Base-by-base conservation (phyloP, 257 asterid species). In the Gynochthodes officinalis region DNA sequence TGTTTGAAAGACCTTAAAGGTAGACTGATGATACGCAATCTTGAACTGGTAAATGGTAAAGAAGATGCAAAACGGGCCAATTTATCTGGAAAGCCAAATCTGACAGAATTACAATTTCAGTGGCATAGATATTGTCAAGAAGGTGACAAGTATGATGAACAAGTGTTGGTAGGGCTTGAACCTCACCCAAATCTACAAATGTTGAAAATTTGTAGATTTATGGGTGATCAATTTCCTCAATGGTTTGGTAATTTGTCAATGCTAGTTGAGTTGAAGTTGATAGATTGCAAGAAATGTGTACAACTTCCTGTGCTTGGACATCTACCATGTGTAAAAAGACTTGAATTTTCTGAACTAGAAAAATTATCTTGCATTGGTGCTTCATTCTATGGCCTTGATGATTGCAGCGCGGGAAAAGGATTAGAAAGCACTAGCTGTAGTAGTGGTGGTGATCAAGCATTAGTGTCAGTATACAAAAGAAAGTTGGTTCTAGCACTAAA, bases 91-190 rank as follows among this genome's bases (percentile, higher is more conserved):
- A 83, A 83, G 65, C 1, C 50, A 2, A 46, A 57, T 2, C 37
- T 76, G 25, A 2, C 3, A 12, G 1, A 55, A 42, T 44, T 83
- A 28, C 0, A 16, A 12, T 68, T 74, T 23, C 0, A 0, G 0
- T 77, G 87, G 81, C n/a, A n/a, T n/a, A 4, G 8, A 11, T 2
- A 4, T 2, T 1, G 10, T 9, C 21, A 28, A 10, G 28, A 64
- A 33, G 48, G 50, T 16, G 18, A 46, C 5, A 23, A 2, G 13
- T 33, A 37, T 18, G 87, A 77, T 53, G 75, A 74, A 42, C n/a
- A n/a, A 67, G 81, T 80, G n/a, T 64, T 82, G 60, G 78, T 77
- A 55, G 84, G 82, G 53, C 86, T 82, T 15, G 74, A 69, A 18
- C 81, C 85, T 33, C 81, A 72, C 35, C 77, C 72, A 12, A 80